Evolutionary conservation across 768 basidiomycete species (phyloP).

Genomic region (Piloderma croceum): DNA sequence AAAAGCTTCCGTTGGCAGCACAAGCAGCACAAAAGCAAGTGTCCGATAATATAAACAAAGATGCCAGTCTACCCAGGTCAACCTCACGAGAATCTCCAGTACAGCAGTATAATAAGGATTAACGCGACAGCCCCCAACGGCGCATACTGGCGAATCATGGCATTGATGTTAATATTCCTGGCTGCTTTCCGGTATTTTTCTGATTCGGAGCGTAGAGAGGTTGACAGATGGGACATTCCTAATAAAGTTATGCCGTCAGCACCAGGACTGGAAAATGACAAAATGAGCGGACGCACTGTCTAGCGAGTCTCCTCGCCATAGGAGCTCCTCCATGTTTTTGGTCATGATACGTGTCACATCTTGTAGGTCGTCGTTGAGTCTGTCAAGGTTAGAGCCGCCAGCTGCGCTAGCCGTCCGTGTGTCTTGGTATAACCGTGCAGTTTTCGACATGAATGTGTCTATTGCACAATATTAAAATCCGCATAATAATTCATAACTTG

Average conservation of each 20-base stretch:
- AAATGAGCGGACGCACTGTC: conserved; percentile 61
- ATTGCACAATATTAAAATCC: conserved; percentile 4
- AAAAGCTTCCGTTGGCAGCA: no score
- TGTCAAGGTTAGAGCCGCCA: conserved; percentile 64
- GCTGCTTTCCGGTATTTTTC: conserved; percentile 97
- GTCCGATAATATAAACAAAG: conserved; percentile 13
- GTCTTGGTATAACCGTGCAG: conserved; percentile 90
- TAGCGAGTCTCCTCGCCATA: conserved; percentile 96
- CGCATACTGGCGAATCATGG: conserved; percentile 93
- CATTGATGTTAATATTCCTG: conserved; percentile 87
- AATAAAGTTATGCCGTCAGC: conserved; percentile 5
- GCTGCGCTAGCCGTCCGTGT: conserved; percentile 78
- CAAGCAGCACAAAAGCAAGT: no score
- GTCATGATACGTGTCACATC: conserved; percentile 99
- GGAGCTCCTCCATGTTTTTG: conserved; percentile 98
- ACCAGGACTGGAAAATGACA: conserved; percentile 2
- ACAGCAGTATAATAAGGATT: conserved; percentile 70
- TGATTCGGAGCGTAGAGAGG: conserved; percentile 90
- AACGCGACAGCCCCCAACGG: conserved; percentile 80
- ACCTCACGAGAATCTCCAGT: conserved; percentile 68
- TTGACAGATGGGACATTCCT: conserved; percentile 98
- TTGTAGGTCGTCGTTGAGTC: conserved; percentile 91
- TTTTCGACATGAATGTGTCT: conserved; percentile 99
- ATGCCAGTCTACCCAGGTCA: not conserved
- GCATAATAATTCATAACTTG: no score